Conservation (phyloP, 306 rosid genomes). For the Prunus padus region DNA sequence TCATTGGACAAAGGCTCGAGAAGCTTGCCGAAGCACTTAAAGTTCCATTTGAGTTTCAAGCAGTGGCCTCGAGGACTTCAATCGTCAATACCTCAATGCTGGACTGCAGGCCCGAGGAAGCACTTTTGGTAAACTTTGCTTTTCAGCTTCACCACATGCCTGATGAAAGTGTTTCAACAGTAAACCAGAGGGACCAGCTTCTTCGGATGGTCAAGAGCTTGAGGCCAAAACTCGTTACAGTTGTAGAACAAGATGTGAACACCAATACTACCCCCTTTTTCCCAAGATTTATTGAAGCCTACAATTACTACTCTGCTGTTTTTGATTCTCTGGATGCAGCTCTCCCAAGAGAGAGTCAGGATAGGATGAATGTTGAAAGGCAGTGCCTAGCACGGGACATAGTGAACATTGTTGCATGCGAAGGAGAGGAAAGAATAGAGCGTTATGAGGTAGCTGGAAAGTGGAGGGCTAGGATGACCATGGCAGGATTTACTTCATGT, state of each 20-base stretch:
- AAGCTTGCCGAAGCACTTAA: conserved; percentile 65
- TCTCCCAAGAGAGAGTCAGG: conserved; percentile 87
- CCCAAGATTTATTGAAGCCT: conserved; percentile 78
- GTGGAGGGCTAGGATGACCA: conserved; percentile 95
- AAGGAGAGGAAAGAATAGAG: conserved; percentile 91
- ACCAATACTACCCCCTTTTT: conserved; percentile 84
- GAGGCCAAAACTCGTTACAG: conserved; percentile 85
- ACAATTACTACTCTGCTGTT: conserved; percentile 81
- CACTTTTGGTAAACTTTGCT: conserved; percentile 80
- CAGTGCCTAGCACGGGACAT: conserved; percentile 96
- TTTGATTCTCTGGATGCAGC: conserved; percentile 86
- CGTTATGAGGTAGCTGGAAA: conserved; percentile 93
- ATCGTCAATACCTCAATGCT: conserved; percentile 71
- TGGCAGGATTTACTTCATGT: conserved; percentile 81
- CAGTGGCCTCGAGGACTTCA: conserved; percentile 72
- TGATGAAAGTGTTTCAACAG: conserved; percentile 89
- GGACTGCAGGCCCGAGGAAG: conserved; percentile 67
- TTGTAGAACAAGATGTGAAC: conserved; percentile 94
- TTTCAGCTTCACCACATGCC: conserved; percentile 99
- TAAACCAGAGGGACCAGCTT: conserved; percentile 82
- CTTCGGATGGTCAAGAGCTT: conserved; percentile 86
- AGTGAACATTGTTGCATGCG: conserved; percentile 85
- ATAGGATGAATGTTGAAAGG: conserved; percentile 88
- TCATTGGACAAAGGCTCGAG: conserved; percentile 88
- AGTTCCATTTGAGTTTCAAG: conserved; percentile 72